Base-by-base conservation (phyloP, 2,329 filamentous ascomycete species). In the Aspergillus amoenus region DNA sequence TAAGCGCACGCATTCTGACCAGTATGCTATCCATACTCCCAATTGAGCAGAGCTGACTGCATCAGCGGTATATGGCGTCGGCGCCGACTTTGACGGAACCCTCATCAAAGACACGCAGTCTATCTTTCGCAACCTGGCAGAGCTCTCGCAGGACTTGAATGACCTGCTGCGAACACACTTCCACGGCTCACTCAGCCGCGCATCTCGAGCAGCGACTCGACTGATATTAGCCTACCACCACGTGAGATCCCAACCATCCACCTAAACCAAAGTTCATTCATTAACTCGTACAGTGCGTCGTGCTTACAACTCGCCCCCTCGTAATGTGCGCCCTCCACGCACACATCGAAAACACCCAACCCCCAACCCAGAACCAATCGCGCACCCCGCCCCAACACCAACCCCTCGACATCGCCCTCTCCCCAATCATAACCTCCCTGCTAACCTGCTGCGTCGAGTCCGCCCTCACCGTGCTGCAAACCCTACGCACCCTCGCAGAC, bases 171-270 rank as follows among this genome's bases (percentile, higher is more conserved):
- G 67, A 21, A 59, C 60, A 5, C 56, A 67, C 49, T 68, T 69
- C 24, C 64, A 68, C 15, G 65, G 65, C 12, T 40, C 64, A 22
- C 60, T 68, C 11, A 65, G 64, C 39, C 55, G 63, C 17, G 65
- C 66, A 11, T 69, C 67, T 6, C 66, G 65, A 18, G 66, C 66
- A 62, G 66, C 65, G 5, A 64, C 66, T 11, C 56, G 64, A 27
- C 51, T 69, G 4, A 67, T 69, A 57, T 52, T 69, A 5, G 64
- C 66, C 5, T 66, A 68, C 52, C 67, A 69, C 32, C 67, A 69
- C 56, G 66, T 68, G 17, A 55, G 37, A 12, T 8, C 12, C 13
- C 18, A 4, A 8, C 21, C 22, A 27, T 5, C 18, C 18, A 2
- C 17, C 34, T 5, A 4, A 12, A 24, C 56, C 60, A 47, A 55